phyloP scores from a whole-genome alignment of 2,329 filamentous ascomycete species.

The Phoma sp. region DNA sequence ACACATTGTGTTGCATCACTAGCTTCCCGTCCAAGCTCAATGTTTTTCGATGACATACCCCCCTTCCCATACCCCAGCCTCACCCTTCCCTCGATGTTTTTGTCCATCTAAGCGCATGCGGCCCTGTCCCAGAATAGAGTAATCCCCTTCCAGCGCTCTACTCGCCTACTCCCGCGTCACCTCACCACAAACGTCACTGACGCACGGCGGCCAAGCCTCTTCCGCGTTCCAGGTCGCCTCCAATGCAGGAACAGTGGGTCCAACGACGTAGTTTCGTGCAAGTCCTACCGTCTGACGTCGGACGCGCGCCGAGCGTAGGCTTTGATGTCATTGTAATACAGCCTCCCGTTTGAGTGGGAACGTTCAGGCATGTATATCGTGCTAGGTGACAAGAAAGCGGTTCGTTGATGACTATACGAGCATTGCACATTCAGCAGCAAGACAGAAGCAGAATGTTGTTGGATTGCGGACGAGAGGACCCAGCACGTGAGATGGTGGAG shows the following conservation, averaged over 20 bases:
- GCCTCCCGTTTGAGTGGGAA: background rate
- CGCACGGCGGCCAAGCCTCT: constrained; percentile 5
- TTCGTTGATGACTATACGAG: background rate
- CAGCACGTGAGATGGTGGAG: constrained; percentile 5
- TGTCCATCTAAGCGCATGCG: background rate
- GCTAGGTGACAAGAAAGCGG: background rate
- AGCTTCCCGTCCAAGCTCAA: background rate
- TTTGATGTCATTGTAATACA: constrained; percentile 6
- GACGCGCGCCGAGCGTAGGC: background rate
- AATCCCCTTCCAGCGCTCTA: background rate
- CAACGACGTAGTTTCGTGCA: constrained; percentile 8
- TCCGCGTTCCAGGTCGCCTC: constrained; percentile 8
- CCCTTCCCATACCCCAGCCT: background rate
- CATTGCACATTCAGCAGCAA: background rate
- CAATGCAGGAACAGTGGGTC: constrained; percentile 16
- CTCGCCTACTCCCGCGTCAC: constrained; percentile 11
- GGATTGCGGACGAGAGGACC: background rate
- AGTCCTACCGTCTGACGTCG: constrained; percentile 7
- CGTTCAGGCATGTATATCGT: background rate
- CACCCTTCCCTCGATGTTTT: background rate
- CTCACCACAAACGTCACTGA: constrained; percentile 11
- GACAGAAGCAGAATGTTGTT: background rate
- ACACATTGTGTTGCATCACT: background rate
- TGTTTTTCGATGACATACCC: constrained; percentile 11
- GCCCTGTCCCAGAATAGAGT: background rate